Base-by-base conservation (phyloP, 1,284 basidiomycete genomes). In the Abortiporus biennis region DNA sequence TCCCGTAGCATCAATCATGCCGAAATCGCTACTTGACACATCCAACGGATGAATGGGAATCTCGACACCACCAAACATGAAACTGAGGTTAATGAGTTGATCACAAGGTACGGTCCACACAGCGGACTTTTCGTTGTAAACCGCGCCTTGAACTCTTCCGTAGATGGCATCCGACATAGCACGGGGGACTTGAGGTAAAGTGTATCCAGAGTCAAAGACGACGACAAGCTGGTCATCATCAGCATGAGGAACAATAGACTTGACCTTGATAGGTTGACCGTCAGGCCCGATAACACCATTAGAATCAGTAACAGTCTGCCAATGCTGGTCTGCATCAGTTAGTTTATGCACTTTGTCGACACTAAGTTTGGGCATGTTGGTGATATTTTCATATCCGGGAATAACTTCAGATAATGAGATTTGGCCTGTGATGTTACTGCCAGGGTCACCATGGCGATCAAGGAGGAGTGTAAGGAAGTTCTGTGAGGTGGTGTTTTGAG, bases 101-200 rank as follows among this genome's bases (percentile, higher is more conserved):
- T 69, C 74, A 54, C 86, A 89, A 1, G 85, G 86, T 0, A 89
- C 64, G 2, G 76, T 75, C 86, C 85, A 89, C 45, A 75, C 72
- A 45, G 77, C 68, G 32, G 67, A 69, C 6, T 56, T 57, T 11
- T 64, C 51, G 53, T 84, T 80, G 61, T 79, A 89, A 43, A 71
- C 71, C 3, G 86, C 85, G 29, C 84, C 84, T 47, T 76, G 75
- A 2, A 88, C 81, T 34, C 85, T 78, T 1, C 85, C 85, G 52
- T 89, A 89, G 50, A 89, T 87, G 13, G 81, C 81, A 50, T 89
- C 85, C 8, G 84, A 77, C 48, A 88, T 69, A 6, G 68, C 66
- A 27, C 85, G 80, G 13, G 85, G 83, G 17, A 88, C 83, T 62
- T 87, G 84, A 20, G 68, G 71, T 39, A 77, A 65, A 3, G 81